Base-by-base conservation (phyloP, 228 moss, liverwort and hornwort genomes). In the Sphagnum fallax region DNA sequence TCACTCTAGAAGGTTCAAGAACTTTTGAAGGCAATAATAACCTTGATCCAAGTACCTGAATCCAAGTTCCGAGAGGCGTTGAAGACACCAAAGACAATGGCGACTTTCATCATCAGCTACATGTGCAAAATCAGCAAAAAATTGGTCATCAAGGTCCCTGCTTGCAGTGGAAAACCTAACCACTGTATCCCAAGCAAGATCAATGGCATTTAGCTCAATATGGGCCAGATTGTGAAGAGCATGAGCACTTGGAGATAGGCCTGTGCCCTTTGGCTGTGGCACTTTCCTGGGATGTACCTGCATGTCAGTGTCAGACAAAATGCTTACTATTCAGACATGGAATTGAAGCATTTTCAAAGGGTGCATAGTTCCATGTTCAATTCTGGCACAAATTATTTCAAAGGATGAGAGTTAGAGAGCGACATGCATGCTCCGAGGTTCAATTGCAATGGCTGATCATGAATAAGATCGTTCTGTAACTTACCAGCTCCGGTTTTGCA, bases 51-150 rank as follows among this genome's bases (percentile, higher is more conserved):
- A 63, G 47, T 48, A 95, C 95, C 85, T 90, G 52, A 87, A 95
- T 70, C 92, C 92, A 76, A 95, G 79, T 82, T 95, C 92, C 65
- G 85, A 83, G 70, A 95, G 82, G 49, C 95, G 89, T 79, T 95
- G 92, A 49, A 86, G 82, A 85, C 95, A 95, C 92, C 95, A 95
- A 47, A 92, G 85, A 62, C 85, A 92, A 78, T 95, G 95, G 13
- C 95, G 90, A 70, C 95, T 95, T 87, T 95, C 92, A 51, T 95
- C 95, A 65, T 95, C 90, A 15, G 95, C 95, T 66, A 95, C 92
- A 72, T 95, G 95, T 57, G 87, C 79, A 65, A 95, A 95, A 74
- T 95, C 95, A 14, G 79, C 82, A 68, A 85, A 95, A 75, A 95
- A 95, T 13, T 89, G 85, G 67, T 50, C 76, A 73, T 82, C 87